phyloP scores from a whole-genome alignment of 1,139 yeast species.

The Pichia sp. region DNA sequence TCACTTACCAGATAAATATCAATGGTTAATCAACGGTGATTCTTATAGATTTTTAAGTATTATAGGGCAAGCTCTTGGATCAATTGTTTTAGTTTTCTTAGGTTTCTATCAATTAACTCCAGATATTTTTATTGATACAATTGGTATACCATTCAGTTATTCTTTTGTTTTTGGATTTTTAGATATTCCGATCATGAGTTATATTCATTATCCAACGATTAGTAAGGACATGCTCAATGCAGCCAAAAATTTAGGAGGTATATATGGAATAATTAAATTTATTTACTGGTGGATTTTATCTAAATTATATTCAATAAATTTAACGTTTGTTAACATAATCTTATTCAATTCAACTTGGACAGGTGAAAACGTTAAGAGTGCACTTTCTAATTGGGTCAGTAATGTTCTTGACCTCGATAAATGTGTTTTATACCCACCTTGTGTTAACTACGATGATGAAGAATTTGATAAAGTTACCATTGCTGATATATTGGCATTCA shows the following conservation, averaged over 20 bases:
- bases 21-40: slow-evolving; percentile 58
- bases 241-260: slow-evolving; percentile 29
- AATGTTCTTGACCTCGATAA: slow-evolving; percentile 14
- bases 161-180: slow-evolving; percentile 50
- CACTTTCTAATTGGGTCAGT: slow-evolving; percentile 40
- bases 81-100: slow-evolving; percentile 59
- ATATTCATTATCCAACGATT: slow-evolving; percentile 90
- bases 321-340: slow-evolving; percentile 58
- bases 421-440: slow-evolving; percentile 60
- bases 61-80: slow-evolving; percentile 82
- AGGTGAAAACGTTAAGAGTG: slow-evolving; percentile 53
- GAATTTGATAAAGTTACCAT: slow-evolving; percentile 18
- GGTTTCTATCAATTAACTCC: slow-evolving; percentile 69
- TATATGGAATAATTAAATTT: slow-evolving; percentile 37
- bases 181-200: slow-evolving; percentile 71
- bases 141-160: slow-evolving; percentile 87
- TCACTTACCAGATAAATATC: slow-evolving; percentile 46
- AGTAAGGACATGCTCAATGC: slow-evolving; percentile 78
- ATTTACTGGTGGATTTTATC: slow-evolving; percentile 66
- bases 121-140: slow-evolving; percentile 90
- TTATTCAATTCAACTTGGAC: slow-evolving; percentile 94
- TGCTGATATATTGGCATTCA: slow-evolving; percentile 8
- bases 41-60: slow-evolving; percentile 79
- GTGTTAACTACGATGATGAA: slow-evolving; percentile 18
- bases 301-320: slow-evolving; percentile 58